Conservation (phyloP, 2,329 filamentous ascomycete genomes). For the Ophiostoma piceae region DNA sequence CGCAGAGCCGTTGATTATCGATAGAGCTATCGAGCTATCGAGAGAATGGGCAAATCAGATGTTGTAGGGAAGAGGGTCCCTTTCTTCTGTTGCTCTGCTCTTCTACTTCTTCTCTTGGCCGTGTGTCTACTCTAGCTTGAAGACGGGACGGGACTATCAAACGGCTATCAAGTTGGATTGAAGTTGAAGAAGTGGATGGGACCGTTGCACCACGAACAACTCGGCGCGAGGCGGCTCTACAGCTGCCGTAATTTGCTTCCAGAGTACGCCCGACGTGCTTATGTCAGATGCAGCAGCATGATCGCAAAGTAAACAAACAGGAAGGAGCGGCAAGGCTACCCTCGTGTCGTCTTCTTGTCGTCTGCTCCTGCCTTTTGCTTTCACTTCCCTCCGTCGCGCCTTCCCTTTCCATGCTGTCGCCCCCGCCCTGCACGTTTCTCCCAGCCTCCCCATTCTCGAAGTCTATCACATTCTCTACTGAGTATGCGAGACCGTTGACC, state of each 20-base stretch:
- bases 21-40: not conserved
- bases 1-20: not conserved
- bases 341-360: not conserved
- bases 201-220: not conserved
- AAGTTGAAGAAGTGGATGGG: not conserved
- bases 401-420: not conserved
- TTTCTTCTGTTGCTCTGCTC: not conserved
- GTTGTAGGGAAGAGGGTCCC: not conserved
- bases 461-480: not conserved
- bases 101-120: not conserved
- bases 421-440: not conserved
- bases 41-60: conserved; percentile 2
- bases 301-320: conserved; percentile 28
- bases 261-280: not conserved
- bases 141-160: not conserved
- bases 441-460: conserved; percentile 2
- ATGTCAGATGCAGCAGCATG: conserved; percentile 11
- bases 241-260: not conserved
- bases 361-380: not conserved
- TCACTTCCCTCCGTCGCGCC: not conserved
- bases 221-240: not conserved
- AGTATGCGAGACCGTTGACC: not conserved
- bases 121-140: not conserved
- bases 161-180: not conserved
- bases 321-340: not conserved